A percentile compares a stretch with the other conserved stretches of the same genome.
These are phyloP conservation scores for Populus davidiana DNA, from an alignment of 345 rosid genomes.

Conservation along the genomic window DNA sequence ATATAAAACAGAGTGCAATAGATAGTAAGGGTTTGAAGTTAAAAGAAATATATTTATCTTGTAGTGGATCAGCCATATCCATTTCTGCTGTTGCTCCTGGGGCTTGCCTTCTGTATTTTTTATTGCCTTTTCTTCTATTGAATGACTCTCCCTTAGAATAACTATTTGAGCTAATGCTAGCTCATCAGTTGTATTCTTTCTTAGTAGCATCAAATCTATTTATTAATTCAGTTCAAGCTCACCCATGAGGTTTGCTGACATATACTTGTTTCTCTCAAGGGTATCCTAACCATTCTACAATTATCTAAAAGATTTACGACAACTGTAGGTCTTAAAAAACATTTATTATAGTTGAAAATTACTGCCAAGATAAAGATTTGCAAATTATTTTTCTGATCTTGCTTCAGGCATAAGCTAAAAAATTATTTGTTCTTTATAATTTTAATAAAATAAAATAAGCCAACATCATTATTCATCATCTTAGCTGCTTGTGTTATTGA, in stretches of 20 bases:
- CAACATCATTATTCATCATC: not conserved
- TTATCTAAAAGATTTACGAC: not conserved
- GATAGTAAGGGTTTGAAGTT: not conserved
- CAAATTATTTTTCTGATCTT: not conserved
- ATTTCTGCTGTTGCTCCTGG: not conserved
- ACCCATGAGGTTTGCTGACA: not conserved
- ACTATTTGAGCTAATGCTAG: not conserved
- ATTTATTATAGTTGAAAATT: not conserved
- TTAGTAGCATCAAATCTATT: not conserved
- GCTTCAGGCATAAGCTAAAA: not conserved
- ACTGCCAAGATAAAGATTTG: not conserved
- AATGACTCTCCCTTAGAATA: not conserved
- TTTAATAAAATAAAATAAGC: not conserved
- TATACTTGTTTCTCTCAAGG: not conserved
- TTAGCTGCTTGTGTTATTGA: not conserved
- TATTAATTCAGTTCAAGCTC: not conserved
- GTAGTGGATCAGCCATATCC: not conserved
- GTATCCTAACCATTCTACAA: not conserved
- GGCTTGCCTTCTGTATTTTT: not conserved
- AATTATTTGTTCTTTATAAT: not conserved
- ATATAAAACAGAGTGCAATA: not conserved
- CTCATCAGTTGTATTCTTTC: not conserved
- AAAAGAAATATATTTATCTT: too few relatives aligned
- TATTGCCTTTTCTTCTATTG: not conserved
- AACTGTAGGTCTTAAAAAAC: not conserved